These are phyloP conservation scores for Mycena galopus DNA, from an alignment of 768 basidiomycete genomes.

Conservation along the genomic window DNA sequence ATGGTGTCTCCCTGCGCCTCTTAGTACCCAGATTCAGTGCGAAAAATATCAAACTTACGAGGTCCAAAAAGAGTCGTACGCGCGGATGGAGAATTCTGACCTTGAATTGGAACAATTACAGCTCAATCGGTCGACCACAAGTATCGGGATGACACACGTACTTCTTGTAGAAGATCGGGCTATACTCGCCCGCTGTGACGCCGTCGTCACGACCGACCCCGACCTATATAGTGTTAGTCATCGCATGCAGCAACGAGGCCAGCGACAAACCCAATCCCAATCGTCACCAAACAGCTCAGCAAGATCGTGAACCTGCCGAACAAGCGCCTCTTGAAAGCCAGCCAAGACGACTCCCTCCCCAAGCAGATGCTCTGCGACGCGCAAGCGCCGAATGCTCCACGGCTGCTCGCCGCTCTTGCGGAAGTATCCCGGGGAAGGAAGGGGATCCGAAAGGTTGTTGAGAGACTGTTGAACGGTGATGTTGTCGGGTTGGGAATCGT, in stretches of 20 bases:
- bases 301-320: conserved; percentile 70
- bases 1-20: conserved; percentile 56
- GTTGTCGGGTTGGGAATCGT: conserved; percentile 64
- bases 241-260: neutral
- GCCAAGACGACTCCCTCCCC: conserved; percentile 55
- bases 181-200: conserved; percentile 66
- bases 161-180: conserved; percentile 73
- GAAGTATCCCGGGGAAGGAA: conserved; percentile 49
- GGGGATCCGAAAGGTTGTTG: conserved; percentile 56
- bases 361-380: conserved; percentile 61
- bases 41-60: conserved; percentile 51
- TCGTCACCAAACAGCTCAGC: conserved; percentile 64
- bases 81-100: conserved; percentile 51
- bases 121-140: too few relatives aligned
- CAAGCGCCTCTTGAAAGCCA: conserved; percentile 66
- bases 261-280: conserved; percentile 63
- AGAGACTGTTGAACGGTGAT: conserved; percentile 63
- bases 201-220: conserved; percentile 78
- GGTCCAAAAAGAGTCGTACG: conserved; percentile 67
- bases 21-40: neutral
- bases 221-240: conserved; percentile 50
- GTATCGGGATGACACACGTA: conserved; percentile 28
- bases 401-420: conserved; percentile 58
- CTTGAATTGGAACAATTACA: conserved; percentile 28
- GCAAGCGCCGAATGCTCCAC: conserved; percentile 65